Evolutionary conservation across 345 rosid species (phyloP).

Genomic region (Pelargonium nanum): DNA sequence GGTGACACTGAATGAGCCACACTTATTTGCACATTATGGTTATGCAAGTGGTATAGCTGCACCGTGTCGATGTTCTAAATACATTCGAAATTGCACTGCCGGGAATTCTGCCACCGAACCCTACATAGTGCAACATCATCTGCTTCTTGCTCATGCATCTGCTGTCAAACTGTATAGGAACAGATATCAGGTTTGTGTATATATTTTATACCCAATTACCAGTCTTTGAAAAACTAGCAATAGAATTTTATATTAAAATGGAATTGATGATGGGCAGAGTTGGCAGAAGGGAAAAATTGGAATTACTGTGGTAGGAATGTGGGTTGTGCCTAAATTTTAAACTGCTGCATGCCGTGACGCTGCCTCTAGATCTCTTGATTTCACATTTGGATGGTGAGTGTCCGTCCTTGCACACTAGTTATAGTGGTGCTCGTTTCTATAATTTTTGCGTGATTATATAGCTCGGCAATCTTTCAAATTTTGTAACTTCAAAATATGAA

Average conservation of each 20-base stretch:
- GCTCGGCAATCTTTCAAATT: background rate
- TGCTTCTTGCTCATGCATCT: conserved; percentile 31
- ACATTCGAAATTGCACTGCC: conserved; percentile 20
- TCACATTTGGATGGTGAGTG: conserved; percentile 17
- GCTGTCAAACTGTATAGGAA: conserved; percentile 23
- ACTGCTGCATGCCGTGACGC: conserved; percentile 13
- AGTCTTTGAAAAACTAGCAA: background rate
- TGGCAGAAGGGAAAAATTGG: conserved; percentile 32
- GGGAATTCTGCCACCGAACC: conserved; percentile 38
- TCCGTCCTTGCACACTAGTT: background rate
- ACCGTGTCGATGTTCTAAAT: conserved; percentile 43
- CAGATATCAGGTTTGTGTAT: conserved; percentile 24
- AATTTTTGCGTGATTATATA: background rate
- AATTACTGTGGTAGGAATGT: conserved; percentile 10
- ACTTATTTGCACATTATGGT: conserved; percentile 6
- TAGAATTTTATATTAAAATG: background rate
- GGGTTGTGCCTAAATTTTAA: conserved; percentile 21
- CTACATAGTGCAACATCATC: conserved; percentile 23
- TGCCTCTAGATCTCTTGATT: conserved; percentile 9
- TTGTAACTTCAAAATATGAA: background rate
- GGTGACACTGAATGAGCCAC: conserved; percentile 25
- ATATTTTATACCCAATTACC: background rate
- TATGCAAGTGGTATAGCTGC: conserved; percentile 18
- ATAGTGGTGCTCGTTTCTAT: background rate
- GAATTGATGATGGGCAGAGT: conserved; percentile 9